Conservation (phyloP, 305 asterid species). For the Withania somnifera region DNA sequence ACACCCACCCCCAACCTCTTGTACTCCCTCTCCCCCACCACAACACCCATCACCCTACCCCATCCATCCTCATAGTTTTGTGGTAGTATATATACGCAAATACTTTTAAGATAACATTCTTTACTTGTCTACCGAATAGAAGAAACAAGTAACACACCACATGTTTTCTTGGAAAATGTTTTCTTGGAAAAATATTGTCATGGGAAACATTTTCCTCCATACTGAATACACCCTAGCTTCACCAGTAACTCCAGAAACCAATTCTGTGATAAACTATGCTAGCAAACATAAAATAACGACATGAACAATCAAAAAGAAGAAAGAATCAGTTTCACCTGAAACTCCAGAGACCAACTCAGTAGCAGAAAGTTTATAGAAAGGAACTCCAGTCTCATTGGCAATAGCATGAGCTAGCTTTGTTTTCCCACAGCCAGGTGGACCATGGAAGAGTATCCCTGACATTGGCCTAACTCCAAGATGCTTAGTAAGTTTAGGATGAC, state of each 20-base stretch:
- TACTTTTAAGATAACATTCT: no score
- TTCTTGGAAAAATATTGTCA: no score
- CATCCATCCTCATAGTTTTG: no score
- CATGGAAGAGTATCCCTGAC: slow-evolving; percentile 68
- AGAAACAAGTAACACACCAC: no score
- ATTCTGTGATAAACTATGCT: slow-evolving; percentile 52
- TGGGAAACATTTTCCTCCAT: no score
- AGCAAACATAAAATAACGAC: slow-evolving; percentile 16
- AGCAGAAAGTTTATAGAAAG: slow-evolving; percentile 77
- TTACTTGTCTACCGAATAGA: no score
- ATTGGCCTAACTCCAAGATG: slow-evolving; percentile 63
- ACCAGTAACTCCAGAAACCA: slow-evolving; percentile 84
- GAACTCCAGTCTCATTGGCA: slow-evolving; percentile 77
- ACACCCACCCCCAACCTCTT: no score
- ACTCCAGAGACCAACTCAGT: slow-evolving; percentile 89
- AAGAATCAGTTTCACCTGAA: slow-evolving; percentile 41
- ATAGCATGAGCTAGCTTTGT: slow-evolving; percentile 87
- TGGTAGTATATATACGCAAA: no score
- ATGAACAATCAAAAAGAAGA: not conserved
- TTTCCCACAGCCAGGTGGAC: slow-evolving; percentile 98
- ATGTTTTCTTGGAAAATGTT: no score
- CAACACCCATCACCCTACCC: no score
- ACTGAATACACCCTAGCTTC: no score
- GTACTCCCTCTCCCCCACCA: no score
- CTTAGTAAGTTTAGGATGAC: slow-evolving; percentile 42